A percentile compares a stretch with the other conserved stretches of the same genome.
Evolutionary conservation across 768 basidiomycete genomes (phyloP).

Genomic region (Boletus sp.): DNA sequence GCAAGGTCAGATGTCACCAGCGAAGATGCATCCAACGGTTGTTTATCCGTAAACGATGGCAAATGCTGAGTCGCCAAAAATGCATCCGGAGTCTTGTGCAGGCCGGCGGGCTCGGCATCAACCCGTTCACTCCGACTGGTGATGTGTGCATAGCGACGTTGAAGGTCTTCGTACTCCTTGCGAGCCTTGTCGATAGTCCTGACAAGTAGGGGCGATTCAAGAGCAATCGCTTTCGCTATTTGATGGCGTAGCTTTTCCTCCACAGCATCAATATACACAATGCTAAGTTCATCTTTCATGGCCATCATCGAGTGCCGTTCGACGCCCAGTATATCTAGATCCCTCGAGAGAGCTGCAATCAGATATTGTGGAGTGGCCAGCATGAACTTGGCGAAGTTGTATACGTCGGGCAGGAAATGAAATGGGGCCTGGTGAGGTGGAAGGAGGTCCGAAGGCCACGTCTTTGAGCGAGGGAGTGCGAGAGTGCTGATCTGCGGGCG

Average conservation of each 20-base stretch:
- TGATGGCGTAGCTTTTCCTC: constrained; percentile 73
- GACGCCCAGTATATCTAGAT: constrained; percentile 65
- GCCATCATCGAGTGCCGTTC: constrained; percentile 67
- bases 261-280: constrained; percentile 78
- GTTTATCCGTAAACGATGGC: constrained; percentile 11
- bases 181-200: constrained; percentile 60
- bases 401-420: constrained; percentile 92
- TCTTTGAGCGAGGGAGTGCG: constrained; percentile 84
- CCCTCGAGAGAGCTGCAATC: constrained; percentile 63
- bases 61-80: constrained; percentile 47
- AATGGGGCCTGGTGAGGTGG: constrained; percentile 93
- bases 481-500: constrained; percentile 94
- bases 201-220: constrained; percentile 67
- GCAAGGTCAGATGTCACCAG: constrained; percentile 4
- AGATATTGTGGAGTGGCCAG: constrained; percentile 88
- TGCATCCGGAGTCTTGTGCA: constrained; percentile 53
- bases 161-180: constrained; percentile 55
- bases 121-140: constrained; percentile 22
- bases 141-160: constrained; percentile 33
- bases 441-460: constrained; percentile 92
- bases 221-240: constrained; percentile 71
- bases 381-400: constrained; percentile 90
- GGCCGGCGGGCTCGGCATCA: constrained; percentile 8
- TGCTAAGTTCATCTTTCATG: constrained; percentile 72
- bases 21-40: background rate